These are phyloP conservation scores for Plantago major DNA, from an alignment of 257 asterid genomes.

Conservation along the genomic window DNA sequence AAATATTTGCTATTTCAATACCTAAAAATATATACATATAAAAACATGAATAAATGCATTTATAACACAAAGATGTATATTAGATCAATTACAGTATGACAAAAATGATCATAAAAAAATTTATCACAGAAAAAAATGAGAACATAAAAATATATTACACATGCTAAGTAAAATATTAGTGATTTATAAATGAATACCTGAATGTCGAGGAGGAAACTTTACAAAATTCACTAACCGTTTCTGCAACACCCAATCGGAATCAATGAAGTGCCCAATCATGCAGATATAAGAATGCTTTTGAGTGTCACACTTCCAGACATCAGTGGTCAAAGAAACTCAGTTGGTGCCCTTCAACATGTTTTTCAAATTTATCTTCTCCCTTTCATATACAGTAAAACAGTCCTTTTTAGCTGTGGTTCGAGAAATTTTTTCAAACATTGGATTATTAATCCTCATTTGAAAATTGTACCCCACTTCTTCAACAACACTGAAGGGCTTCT, in stretches of 20 bases:
- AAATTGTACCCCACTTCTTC: not conserved
- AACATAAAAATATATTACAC: too few relatives aligned
- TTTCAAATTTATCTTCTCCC: not conserved
- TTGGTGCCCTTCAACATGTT: not conserved
- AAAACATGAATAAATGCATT: too few relatives aligned
- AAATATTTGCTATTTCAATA: not conserved
- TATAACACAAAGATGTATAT: too few relatives aligned
- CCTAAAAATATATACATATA: not conserved
- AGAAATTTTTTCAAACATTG: not conserved
- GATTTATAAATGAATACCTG: not conserved
- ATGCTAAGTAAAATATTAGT: too few relatives aligned
- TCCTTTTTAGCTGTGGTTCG: not conserved
- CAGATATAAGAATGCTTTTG: not conserved
- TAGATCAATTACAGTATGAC: too few relatives aligned
- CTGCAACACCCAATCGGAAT: not conserved
- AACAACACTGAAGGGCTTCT: not conserved
- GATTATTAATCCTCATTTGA: not conserved
- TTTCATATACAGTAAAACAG: not conserved
- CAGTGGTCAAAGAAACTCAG: not conserved
- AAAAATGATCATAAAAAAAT: too few relatives aligned
- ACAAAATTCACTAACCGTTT: not conserved
- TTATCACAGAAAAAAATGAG: too few relatives aligned
- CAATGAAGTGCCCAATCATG: not conserved
- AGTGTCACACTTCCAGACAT: not conserved
- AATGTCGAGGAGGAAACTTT: not conserved